Conservation (phyloP, 2,329 filamentous ascomycete species). For the Neopestalotiopsis rosae region DNA sequence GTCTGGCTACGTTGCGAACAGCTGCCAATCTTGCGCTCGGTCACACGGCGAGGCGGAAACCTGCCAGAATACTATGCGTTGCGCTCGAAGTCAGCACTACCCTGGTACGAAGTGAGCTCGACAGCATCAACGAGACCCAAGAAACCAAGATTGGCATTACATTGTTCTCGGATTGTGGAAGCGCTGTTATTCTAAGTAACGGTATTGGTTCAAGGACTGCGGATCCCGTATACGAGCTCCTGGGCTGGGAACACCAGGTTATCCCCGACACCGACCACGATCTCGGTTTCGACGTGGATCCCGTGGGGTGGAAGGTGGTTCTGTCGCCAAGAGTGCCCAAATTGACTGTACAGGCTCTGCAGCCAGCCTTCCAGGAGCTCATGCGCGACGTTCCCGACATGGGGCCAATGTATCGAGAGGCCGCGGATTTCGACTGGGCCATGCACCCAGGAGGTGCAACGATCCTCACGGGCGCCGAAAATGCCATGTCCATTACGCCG, state of each 20-base stretch:
- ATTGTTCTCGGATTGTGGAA: constrained; percentile 75
- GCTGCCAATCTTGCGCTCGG: constrained; percentile 71
- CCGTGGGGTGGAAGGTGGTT: constrained; percentile 71
- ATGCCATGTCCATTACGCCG: constrained; percentile 59
- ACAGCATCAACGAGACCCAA: constrained; percentile 63
- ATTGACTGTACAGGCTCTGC: constrained; percentile 56
- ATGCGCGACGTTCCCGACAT: constrained; percentile 52
- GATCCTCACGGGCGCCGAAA: constrained; percentile 68
- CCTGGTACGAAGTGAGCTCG: constrained; percentile 68
- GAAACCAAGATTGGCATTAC: constrained; percentile 69
- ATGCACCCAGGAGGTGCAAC: constrained; percentile 73
- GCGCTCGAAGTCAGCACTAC: constrained; percentile 68
- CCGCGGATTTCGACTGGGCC: constrained; percentile 73
- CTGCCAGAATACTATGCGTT: constrained; percentile 68
- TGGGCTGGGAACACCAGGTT: constrained; percentile 69
- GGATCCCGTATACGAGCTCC: constrained; percentile 60
- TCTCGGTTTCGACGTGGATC: constrained; percentile 69
- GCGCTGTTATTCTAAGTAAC: constrained; percentile 69
- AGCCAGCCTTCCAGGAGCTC: constrained; percentile 60
- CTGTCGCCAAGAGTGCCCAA: constrained; percentile 66
- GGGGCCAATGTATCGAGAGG: constrained; percentile 47
- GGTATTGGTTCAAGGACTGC: constrained; percentile 54
- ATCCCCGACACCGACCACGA: constrained; percentile 67
- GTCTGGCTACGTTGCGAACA: constrained; percentile 64
- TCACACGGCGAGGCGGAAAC: constrained; percentile 60